A percentile compares a stretch with the other conserved stretches of the same genome.
These are phyloP conservation scores for Celoporthe dispersa DNA, from an alignment of 2,329 filamentous ascomycete genomes.

Conservation along the genomic window DNA sequence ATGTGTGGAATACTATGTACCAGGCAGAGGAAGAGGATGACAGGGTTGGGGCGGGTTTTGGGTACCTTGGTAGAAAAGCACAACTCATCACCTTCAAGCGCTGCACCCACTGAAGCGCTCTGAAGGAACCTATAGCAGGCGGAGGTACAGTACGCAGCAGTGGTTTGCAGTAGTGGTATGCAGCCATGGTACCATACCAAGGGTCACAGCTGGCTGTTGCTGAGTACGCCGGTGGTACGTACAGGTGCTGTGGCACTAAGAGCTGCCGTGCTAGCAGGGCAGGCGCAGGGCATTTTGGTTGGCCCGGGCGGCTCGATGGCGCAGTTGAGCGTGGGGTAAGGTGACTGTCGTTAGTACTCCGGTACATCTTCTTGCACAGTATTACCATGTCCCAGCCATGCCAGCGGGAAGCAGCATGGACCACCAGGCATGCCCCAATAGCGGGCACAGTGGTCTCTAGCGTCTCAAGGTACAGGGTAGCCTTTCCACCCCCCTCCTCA, in stretches of 20 bases:
- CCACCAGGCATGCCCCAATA: slow-evolving; percentile 9
- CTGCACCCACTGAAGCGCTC: background rate
- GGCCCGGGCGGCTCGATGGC: background rate
- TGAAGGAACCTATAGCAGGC: background rate
- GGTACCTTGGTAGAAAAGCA: background rate
- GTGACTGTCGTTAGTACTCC: background rate
- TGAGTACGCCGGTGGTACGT: background rate
- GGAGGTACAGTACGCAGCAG: background rate
- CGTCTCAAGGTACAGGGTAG: background rate
- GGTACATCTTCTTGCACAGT: too few species aligned
- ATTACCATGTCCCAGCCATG: background rate
- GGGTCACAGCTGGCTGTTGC: background rate
- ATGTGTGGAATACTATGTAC: background rate
- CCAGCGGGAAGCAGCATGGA: slow-evolving; percentile 7
- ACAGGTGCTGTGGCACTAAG: background rate
- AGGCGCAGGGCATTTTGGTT: background rate
- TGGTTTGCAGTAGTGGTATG: background rate
- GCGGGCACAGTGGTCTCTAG: background rate
- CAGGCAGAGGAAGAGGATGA: background rate
- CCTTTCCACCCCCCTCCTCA: background rate
- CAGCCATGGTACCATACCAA: background rate
- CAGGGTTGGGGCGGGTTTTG: slow-evolving; percentile 10
- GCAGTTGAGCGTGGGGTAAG: slow-evolving; percentile 3
- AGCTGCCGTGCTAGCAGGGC: background rate
- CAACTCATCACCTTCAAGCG: background rate